Percentiles rank a stretch among this genome's conserved stretches.
Conservation (phyloP, 2,329 filamentous ascomycete genomes). For the Aquanectria penicillioides region DNA sequence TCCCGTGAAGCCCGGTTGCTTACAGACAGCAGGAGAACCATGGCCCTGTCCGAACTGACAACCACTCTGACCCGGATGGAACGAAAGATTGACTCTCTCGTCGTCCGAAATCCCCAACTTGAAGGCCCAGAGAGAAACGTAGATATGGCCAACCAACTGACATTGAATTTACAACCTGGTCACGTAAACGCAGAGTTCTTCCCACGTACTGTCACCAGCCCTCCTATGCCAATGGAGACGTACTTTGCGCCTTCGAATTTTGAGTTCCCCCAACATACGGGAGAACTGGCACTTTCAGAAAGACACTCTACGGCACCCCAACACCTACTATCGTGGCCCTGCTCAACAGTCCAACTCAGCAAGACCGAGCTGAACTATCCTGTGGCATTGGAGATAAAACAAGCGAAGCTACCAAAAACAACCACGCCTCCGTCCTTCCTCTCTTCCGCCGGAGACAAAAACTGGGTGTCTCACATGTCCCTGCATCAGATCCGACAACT, state of each 20-base stretch:
- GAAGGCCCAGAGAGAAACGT: neutral
- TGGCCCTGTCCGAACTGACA: constrained; percentile 19
- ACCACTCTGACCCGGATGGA: constrained; percentile 21
- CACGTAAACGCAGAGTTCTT: neutral
- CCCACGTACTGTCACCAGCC: neutral
- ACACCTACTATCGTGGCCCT: constrained; percentile 28
- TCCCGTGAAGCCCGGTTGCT: neutral
- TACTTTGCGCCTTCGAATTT: constrained; percentile 19
- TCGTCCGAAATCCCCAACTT: neutral
- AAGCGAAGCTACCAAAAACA: constrained; percentile 4
- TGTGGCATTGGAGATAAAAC: constrained; percentile 25
- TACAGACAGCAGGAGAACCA: constrained; percentile 6
- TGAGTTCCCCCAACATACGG: neutral
- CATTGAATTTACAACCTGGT: neutral
- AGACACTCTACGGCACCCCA: constrained; percentile 25
- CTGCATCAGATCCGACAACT: constrained; percentile 19
- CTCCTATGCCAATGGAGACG: constrained; percentile 5
- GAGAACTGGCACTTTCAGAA: constrained; percentile 21
- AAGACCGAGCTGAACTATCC: constrained; percentile 25
- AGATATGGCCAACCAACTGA: neutral
- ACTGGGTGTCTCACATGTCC: constrained; percentile 26
- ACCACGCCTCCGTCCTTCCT: constrained; percentile 1
- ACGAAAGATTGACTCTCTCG: constrained; percentile 18
- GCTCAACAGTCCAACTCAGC: constrained; percentile 11
- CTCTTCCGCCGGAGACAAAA: neutral